Percentiles rank a stretch among this genome's conserved stretches.
Conservation (phyloP, 176 grass and related monocot species). For the Melocanna baccifera region DNA sequence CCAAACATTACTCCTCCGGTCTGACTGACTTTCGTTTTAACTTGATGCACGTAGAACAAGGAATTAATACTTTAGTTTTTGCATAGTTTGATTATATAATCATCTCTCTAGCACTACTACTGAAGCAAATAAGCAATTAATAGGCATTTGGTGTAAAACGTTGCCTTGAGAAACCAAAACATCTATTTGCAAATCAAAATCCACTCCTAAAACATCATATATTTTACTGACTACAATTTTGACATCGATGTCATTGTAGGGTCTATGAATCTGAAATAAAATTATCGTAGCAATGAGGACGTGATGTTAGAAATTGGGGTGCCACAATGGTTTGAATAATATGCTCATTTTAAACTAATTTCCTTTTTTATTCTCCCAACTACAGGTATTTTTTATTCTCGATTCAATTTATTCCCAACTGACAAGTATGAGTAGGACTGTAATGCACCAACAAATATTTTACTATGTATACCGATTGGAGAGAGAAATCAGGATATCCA, state of each 20-base stretch:
- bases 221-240: not conserved
- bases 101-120: not conserved
- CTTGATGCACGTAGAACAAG: not conserved
- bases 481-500: not conserved
- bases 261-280: not conserved
- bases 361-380: not conserved
- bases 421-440: not conserved
- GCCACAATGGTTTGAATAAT: not conserved
- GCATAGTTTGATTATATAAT: not conserved
- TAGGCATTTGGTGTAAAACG: not conserved
- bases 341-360: not conserved
- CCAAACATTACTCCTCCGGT: not conserved
- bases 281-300: not conserved
- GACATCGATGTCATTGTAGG: not conserved
- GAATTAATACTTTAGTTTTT: not conserved
- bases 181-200: not conserved
- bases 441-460: not conserved
- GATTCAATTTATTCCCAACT: not conserved
- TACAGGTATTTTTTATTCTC: not conserved
- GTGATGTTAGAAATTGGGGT: not conserved
- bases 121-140: not conserved
- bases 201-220: not conserved
- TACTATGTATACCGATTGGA: not conserved
- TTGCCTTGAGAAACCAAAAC: not conserved
- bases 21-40: not conserved